A percentile compares a stretch with the other conserved stretches of the same genome.
These are phyloP conservation scores for Aspergillus nanangensis DNA, from an alignment of 495 filamentous ascomycete genomes.

Conservation along the genomic window DNA sequence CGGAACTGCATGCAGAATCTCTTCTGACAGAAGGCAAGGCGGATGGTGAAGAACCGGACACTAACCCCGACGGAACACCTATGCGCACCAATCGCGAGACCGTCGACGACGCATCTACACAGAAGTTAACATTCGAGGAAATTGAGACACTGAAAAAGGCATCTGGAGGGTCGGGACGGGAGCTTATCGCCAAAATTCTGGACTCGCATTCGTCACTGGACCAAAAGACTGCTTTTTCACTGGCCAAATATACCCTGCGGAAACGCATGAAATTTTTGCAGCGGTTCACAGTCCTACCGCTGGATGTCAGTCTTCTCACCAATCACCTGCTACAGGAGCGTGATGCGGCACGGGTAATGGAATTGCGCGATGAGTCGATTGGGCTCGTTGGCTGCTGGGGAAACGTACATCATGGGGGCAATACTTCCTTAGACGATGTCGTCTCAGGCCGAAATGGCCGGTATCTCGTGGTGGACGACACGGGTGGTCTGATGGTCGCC, in stretches of 20 bases:
- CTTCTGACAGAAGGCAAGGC: constrained; percentile 53
- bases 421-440: constrained; percentile 23
- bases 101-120: constrained; percentile 74
- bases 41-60: constrained; percentile 44
- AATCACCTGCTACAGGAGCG: constrained; percentile 71
- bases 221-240: constrained; percentile 88
- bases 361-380: constrained; percentile 81
- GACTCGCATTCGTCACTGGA: constrained; percentile 80
- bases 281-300: constrained; percentile 74
- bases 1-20: constrained; percentile 75
- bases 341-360: constrained; percentile 76
- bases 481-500: constrained; percentile 77
- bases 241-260: constrained; percentile 91
- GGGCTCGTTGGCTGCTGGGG: constrained; percentile 64
- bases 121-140: constrained; percentile 77
- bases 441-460: constrained; percentile 53
- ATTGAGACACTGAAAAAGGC: constrained; percentile 88
- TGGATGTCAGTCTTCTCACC: constrained; percentile 71
- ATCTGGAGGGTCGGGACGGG: constrained; percentile 72
- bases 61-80: constrained; percentile 53
- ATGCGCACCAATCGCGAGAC: constrained; percentile 76
- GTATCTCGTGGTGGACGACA: constrained; percentile 90
- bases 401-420: constrained; percentile 54
- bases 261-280: constrained; percentile 92
- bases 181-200: constrained; percentile 82